Evolutionary conservation across 129 eudicot genomes (phyloP).

Genomic region (Tagetes patula): DNA sequence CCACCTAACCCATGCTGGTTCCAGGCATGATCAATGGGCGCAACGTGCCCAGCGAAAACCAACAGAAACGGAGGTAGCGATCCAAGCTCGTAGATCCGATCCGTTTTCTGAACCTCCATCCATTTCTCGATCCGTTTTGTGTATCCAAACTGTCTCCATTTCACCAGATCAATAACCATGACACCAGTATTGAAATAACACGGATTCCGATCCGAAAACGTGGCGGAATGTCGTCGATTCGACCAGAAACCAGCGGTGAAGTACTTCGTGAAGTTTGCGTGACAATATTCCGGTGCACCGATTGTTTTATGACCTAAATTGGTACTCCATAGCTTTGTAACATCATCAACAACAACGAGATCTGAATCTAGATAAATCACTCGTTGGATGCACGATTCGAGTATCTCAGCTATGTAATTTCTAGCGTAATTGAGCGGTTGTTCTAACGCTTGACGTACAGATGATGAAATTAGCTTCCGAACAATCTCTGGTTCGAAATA

Average conservation of each 20-base stretch:
- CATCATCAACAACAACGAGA: constrained; percentile 80
- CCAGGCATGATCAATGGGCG: constrained; percentile 94
- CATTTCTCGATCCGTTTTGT: constrained; percentile 79
- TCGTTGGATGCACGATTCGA: constrained; percentile 61
- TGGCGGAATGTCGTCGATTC: constrained; percentile 38
- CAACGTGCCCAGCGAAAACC: constrained; percentile 90
- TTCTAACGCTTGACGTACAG: constrained; percentile 83
- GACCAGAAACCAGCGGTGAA: constrained; percentile 75
- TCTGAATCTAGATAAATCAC: constrained; percentile 93
- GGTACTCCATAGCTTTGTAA: constrained; percentile 67
- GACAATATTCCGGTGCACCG: constrained; percentile 98
- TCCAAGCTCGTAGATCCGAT: constrained; percentile 90
- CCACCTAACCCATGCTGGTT: constrained; percentile 97
- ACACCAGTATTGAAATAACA: constrained; percentile 96
- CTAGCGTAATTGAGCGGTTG: constrained; percentile 91
- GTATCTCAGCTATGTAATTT: constrained; percentile 70
- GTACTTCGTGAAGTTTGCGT: constrained; percentile 91
- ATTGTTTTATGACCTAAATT: constrained; percentile 57
- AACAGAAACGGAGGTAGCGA: constrained; percentile 90
- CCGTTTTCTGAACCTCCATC: constrained; percentile 90
- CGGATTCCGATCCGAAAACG: constrained; percentile 50
- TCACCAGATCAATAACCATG: constrained; percentile 83
- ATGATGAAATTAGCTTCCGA: constrained; percentile 62
- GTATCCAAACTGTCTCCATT: constrained; percentile 78
- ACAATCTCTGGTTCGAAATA: constrained; percentile 69